Evolutionary conservation across 495 filamentous ascomycete genomes (phyloP), one percentile per base, ranked within the genome.

Genomic region (Filosporella fistucella): DNA sequence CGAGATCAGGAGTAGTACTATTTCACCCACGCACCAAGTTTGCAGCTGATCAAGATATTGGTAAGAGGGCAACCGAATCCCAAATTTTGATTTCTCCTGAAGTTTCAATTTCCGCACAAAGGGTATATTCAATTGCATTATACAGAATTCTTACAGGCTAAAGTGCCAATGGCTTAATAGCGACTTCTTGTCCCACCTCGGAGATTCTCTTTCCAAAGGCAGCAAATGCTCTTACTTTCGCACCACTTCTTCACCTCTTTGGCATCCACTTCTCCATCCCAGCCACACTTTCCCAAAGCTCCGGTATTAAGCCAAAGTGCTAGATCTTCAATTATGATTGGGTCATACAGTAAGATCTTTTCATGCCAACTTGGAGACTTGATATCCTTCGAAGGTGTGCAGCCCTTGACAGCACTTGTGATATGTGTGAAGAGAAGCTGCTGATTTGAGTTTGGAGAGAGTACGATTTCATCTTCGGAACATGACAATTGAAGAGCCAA

Each of bases 341-440:
- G 89, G 52, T 97, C 91, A 61, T 91, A 97, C 66, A 96, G 81
- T 14, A 97, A 72, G 37, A 98, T 96, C 63, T 89, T 91, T 68
- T 96, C 85, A 44, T 94, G 71, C 84, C 88, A 96, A 6, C 74
- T 87, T 10, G 78, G 81, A 25, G 67, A 63, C 21, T 49, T 46
- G 4, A 65, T 70, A 58, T 76, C 68, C 33, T 60, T 75, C 13
- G 70, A 77, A 47, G 57, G 76, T 23, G 69, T 73, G 51, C 65
- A 68, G 7, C 60, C 63, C 6, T 59, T 76, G 32, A 95, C 71
- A 6, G 84, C 82, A 30, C 70, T 68, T 2, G 84, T 88, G 45
- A 95, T 88, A 50, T 75, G 70, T 7, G 54, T 55, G 55, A 81
- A 82, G 13, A 89, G 47, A 14, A 68, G 61, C 2, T 63, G 26